phyloP scores from a whole-genome alignment of 2,329 filamentous ascomycete species.

The Leptographium wingfieldii region DNA sequence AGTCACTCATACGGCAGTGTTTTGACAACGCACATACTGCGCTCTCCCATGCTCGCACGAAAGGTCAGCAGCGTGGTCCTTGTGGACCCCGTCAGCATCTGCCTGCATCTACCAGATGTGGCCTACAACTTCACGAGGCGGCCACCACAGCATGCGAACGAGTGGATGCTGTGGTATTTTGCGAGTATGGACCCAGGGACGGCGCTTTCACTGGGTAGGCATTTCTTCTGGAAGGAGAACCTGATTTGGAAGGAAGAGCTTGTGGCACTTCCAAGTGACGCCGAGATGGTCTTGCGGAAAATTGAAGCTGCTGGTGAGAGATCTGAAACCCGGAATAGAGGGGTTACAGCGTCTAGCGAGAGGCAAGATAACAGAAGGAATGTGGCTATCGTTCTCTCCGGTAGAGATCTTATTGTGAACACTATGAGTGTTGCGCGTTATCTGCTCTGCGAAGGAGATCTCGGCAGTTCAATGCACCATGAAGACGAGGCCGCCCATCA shows the following conservation, averaged over 20 bases:
- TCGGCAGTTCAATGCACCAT: too few species aligned
- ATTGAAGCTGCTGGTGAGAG: neutral
- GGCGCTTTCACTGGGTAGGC: constrained; percentile 47
- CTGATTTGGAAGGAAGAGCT: constrained; percentile 59
- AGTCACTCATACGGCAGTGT: constrained; percentile 55
- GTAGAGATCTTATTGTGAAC: too few species aligned
- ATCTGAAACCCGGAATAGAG: too few species aligned
- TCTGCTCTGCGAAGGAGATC: too few species aligned
- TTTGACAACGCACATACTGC: constrained; percentile 48
- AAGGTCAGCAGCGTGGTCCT: constrained; percentile 36
- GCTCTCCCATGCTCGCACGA: constrained; percentile 30
- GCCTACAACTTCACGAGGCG: constrained; percentile 58
- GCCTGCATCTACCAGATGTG: constrained; percentile 57
- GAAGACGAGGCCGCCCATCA: too few species aligned
- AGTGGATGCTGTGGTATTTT: constrained; percentile 60
- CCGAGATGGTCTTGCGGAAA: too few species aligned
- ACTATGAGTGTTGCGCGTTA: too few species aligned
- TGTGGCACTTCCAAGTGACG: constrained; percentile 11
- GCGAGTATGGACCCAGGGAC: constrained; percentile 55
- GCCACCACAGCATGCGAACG: constrained; percentile 43
- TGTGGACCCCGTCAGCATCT: constrained; percentile 51
- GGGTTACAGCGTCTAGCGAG: too few species aligned
- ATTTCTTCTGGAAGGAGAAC: constrained; percentile 63
- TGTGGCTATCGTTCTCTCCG: too few species aligned
- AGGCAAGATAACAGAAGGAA: too few species aligned